Conservation (phyloP, 2,329 filamentous ascomycete species). For the Gremmenia infestans region DNA sequence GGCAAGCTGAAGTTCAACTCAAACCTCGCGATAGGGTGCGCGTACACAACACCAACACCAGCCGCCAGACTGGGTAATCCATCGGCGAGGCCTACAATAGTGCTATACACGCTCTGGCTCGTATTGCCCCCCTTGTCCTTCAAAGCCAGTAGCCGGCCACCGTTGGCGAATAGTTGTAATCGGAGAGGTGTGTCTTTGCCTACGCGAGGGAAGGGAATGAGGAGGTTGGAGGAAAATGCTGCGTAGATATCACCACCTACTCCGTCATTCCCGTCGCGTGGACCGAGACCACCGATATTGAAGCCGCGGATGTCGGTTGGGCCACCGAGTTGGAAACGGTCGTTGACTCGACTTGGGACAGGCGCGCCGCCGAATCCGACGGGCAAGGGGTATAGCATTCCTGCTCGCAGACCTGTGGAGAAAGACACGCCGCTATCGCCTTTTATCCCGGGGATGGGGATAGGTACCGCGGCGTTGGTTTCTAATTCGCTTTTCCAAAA, state of each 20-base stretch:
- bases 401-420: constrained; percentile 74
- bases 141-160: constrained; percentile 76
- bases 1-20: constrained; percentile 95
- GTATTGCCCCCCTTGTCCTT: constrained; percentile 40
- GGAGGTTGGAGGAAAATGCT: constrained; percentile 79
- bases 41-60: constrained; percentile 88
- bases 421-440: constrained; percentile 75
- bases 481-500: constrained; percentile 93
- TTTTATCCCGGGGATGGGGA: constrained; percentile 64
- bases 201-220: constrained; percentile 77
- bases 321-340: constrained; percentile 91
- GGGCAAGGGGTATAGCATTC: constrained; percentile 77
- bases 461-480: constrained; percentile 67
- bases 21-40: constrained; percentile 86
- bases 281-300: constrained; percentile 81
- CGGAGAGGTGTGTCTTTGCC: constrained; percentile 80
- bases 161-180: constrained; percentile 87
- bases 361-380: constrained; percentile 51
- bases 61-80: constrained; percentile 81
- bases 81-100: constrained; percentile 65
- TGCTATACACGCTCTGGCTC: constrained; percentile 40
- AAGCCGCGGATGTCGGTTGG: constrained; percentile 95
- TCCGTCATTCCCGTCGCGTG: constrained; percentile 78
- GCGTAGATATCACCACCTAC: constrained; percentile 90
- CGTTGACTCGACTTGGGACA: constrained; percentile 75